Percentiles rank a stretch among this genome's conserved stretches.
Evolutionary conservation across 208 protist genomes (phyloP).

Genomic region (Leishmania gerbilli): DNA sequence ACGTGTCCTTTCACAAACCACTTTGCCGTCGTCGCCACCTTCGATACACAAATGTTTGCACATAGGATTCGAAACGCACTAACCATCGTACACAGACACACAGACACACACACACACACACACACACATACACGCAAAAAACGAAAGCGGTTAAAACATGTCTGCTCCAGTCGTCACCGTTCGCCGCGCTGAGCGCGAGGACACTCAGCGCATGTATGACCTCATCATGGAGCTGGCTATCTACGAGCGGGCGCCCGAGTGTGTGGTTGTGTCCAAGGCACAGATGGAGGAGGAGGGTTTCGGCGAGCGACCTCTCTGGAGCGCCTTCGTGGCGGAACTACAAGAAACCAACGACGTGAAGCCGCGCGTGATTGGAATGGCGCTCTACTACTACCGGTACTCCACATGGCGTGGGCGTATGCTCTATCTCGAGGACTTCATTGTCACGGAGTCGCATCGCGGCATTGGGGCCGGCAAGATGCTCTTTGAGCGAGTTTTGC

Average conservation of each 20-base stretch:
- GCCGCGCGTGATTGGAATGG: conserved; percentile 43
- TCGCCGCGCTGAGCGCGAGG: conserved; percentile 31
- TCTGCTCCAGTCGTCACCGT: conserved; percentile 23
- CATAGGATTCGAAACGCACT: not conserved
- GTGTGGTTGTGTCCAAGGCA: conserved; percentile 35
- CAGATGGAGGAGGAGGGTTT: conserved; percentile 48
- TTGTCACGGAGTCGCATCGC: conserved; percentile 39
- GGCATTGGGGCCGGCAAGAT: conserved; percentile 34
- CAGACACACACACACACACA: too few species aligned
- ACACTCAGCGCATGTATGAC: conserved; percentile 36
- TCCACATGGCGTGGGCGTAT: conserved; percentile 55
- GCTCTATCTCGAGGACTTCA: conserved; percentile 65
- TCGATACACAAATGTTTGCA: not conserved
- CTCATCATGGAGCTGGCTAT: conserved; percentile 51
- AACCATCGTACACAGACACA: not conserved
- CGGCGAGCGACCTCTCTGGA: conserved; percentile 35
- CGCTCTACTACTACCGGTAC: conserved; percentile 58
- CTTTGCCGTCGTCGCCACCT: not conserved
- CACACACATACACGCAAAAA: not conserved
- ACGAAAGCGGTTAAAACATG: not conserved
- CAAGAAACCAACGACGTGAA: conserved; percentile 14
- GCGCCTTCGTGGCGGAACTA: conserved; percentile 48
- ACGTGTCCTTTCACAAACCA: not conserved
- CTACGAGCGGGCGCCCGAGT: conserved; percentile 40
- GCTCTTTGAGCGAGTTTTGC: conserved; percentile 48